These are phyloP conservation scores for Tolypocladium endophyticum DNA, from an alignment of 2,329 filamentous ascomycete genomes.

Conservation along the genomic window DNA sequence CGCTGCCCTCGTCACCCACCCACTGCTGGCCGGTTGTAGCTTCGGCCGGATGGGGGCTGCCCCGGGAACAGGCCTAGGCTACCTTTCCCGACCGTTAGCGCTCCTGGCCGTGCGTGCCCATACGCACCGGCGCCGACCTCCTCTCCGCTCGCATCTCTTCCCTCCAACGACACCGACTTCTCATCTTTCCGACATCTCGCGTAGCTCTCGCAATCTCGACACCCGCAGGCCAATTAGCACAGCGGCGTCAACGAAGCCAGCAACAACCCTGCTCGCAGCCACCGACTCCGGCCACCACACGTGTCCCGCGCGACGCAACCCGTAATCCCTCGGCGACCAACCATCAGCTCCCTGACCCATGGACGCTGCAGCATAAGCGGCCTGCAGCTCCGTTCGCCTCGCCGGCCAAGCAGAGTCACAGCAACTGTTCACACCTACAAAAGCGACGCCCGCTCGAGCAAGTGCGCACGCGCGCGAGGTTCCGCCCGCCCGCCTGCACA, in stretches of 20 bases:
- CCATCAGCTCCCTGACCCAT: constrained; percentile 1
- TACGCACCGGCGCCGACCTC: not conserved
- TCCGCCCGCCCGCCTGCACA: not conserved
- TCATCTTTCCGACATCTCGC: not conserved
- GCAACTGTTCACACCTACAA: not conserved
- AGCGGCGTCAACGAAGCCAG: not conserved
- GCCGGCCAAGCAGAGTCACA: not conserved
- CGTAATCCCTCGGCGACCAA: constrained; percentile 1
- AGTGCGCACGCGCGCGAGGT: not conserved
- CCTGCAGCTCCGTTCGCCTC: constrained; percentile 1
- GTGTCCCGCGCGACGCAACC: constrained; percentile 1
- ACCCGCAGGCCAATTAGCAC: not conserved
- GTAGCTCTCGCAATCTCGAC: not conserved
- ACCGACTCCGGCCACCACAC: not conserved
- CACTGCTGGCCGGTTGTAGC: not conserved
- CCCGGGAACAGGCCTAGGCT: not conserved
- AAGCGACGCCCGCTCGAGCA: constrained; percentile 1
- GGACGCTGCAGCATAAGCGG: constrained; percentile 5
- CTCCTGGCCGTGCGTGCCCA: not conserved
- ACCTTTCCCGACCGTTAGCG: not conserved
- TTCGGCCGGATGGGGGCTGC: not conserved
- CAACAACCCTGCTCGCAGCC: not conserved
- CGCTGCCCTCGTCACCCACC: not conserved
- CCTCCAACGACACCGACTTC: not conserved
- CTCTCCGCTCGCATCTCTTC: not conserved